Conservation (phyloP, 495 filamentous ascomycete species). For the Xylaria nigripes region DNA sequence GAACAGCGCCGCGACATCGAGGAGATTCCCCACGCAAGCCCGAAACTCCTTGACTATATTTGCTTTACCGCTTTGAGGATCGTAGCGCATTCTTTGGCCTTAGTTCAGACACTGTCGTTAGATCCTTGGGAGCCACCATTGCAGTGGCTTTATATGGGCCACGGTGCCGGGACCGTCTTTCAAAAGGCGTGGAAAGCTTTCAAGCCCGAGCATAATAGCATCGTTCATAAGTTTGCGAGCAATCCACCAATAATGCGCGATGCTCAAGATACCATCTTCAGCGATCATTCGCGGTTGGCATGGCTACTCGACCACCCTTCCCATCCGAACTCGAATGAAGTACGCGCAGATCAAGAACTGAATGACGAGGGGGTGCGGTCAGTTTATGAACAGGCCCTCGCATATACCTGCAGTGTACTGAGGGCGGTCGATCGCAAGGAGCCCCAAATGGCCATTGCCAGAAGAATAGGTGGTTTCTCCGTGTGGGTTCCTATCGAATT, state of each 20-base stretch:
- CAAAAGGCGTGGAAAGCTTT: conserved; percentile 15
- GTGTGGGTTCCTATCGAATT: conserved; percentile 30
- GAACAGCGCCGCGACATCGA: conserved; percentile 24
- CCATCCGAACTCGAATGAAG: conserved; percentile 13
- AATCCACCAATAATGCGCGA: conserved; percentile 21
- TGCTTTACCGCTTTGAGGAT: conserved; percentile 24
- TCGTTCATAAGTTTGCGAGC: conserved; percentile 16
- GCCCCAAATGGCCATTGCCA: conserved; percentile 21
- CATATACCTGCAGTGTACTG: conserved; percentile 30
- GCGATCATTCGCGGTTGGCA: conserved; percentile 20
- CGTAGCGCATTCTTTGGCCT: conserved; percentile 25
- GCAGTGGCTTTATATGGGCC: conserved; percentile 28
- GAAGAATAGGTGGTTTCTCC: conserved; percentile 32
- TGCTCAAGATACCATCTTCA: conserved; percentile 15
- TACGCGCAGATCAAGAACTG: conserved; percentile 22
- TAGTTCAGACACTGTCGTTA: conserved; percentile 24
- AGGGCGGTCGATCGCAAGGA: conserved; percentile 22
- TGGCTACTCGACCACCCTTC: conserved; percentile 26
- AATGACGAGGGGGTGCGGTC: conserved; percentile 21
- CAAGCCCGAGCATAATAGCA: conserved; percentile 8
- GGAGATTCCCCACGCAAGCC: conserved; percentile 8
- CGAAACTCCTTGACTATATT: conserved; percentile 21
- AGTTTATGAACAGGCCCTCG: conserved; percentile 27
- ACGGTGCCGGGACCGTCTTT: conserved; percentile 22
- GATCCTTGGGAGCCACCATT: conserved; percentile 29